Conservation (phyloP, 345 rosid genomes). For the Citrus reticulata region DNA sequence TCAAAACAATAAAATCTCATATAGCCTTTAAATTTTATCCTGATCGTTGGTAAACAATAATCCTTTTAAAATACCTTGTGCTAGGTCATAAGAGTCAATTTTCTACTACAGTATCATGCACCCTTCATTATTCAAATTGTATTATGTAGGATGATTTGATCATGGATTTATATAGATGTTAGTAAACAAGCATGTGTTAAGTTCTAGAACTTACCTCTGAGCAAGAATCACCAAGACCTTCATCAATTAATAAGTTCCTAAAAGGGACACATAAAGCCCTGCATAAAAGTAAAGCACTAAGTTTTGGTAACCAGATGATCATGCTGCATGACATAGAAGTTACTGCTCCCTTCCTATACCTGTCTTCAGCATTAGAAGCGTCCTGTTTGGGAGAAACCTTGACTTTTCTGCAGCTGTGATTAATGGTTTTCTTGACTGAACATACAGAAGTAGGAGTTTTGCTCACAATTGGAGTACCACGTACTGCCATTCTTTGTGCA, state of each 20-base stretch:
- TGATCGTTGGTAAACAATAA: not conserved
- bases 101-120: not conserved
- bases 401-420: slow-evolving; percentile 38
- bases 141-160: not conserved
- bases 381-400: slow-evolving; percentile 28
- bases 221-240: slow-evolving; percentile 29
- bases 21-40: not conserved
- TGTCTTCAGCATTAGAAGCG: slow-evolving; percentile 27
- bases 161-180: not conserved
- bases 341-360: slow-evolving; percentile 26
- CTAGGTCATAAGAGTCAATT: not conserved
- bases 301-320: not conserved
- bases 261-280: slow-evolving; percentile 41
- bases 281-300: slow-evolving; percentile 20
- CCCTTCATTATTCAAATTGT: not conserved
- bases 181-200: not conserved
- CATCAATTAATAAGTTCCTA: slow-evolving; percentile 43
- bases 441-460: slow-evolving; percentile 30
- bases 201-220: slow-evolving; percentile 38
- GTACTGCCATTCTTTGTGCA: slow-evolving; percentile 34
- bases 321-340: not conserved
- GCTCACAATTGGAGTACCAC: slow-evolving; percentile 40
- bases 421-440: slow-evolving; percentile 40
- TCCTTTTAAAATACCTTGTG: not conserved
- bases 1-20: not conserved